Percentiles rank a stretch among this genome's conserved stretches.
Evolutionary conservation across 495 filamentous ascomycete species (phyloP).

Genomic region (Talaromyces liani): DNA sequence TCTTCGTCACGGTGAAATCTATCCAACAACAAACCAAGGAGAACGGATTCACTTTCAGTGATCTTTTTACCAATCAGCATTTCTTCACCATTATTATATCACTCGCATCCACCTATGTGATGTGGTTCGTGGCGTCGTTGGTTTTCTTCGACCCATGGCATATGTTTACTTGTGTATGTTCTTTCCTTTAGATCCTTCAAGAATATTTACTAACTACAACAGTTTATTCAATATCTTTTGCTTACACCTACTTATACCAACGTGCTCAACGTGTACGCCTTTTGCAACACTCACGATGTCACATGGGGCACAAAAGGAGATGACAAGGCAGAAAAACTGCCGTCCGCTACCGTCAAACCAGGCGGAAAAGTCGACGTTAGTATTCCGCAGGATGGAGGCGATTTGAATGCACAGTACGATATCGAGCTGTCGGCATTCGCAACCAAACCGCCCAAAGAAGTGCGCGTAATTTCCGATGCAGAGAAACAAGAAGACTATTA

Average conservation of each 20-base stretch:
- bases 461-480: constrained; percentile 47
- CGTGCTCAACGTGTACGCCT: constrained; percentile 94
- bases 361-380: constrained; percentile 92
- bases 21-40: constrained; percentile 58
- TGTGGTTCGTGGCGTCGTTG: constrained; percentile 88
- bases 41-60: constrained; percentile 52
- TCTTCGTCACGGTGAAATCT: constrained; percentile 89
- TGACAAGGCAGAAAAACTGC: constrained; percentile 78
- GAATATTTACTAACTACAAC: constrained; percentile 11
- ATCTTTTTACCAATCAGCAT: constrained; percentile 75
- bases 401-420: constrained; percentile 92
- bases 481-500: constrained; percentile 98
- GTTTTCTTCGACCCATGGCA: constrained; percentile 99
- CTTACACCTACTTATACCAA: constrained; percentile 94
- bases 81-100: constrained; percentile 95
- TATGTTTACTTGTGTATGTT: constrained; percentile 76
- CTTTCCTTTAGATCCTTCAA: not conserved
- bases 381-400: constrained; percentile 77
- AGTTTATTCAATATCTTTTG: constrained; percentile 93
- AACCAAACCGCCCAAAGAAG: constrained; percentile 61
- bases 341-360: constrained; percentile 72
- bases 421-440: constrained; percentile 70
- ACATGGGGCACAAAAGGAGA: constrained; percentile 97
- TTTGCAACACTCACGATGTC: constrained; percentile 97
- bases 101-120: constrained; percentile 81